Evolutionary conservation across 371 early-diverging fungal species (phyloP).

Genomic region (Basidiobolus meristosporus): DNA sequence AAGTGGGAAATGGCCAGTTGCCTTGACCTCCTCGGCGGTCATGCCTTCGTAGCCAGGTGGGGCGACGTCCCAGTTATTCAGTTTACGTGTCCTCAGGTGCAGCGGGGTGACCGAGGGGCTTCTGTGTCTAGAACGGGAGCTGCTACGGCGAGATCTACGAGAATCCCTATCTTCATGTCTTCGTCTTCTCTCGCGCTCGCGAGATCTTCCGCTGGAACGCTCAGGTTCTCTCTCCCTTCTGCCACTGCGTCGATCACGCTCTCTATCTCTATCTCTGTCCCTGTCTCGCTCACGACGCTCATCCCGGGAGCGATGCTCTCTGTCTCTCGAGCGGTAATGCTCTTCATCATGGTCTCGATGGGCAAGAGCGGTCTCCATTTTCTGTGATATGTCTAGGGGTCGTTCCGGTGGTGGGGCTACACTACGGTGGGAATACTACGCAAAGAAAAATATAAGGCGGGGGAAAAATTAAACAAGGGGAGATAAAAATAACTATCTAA

Average conservation of each 20-base stretch:
- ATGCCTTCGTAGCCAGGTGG: slow-evolving; percentile 85
- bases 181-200: slow-evolving; percentile 12
- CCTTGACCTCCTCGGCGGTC: slow-evolving; percentile 77
- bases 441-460: no score
- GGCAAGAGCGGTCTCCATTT: no score
- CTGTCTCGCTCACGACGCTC: slow-evolving; percentile 15
- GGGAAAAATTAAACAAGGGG: no score
- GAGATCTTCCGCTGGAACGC: slow-evolving; percentile 5
- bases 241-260: slow-evolving; percentile 12
- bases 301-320: slow-evolving; percentile 12
- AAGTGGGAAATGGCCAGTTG: slow-evolving; percentile 76
- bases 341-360: background rate
- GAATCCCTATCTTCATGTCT: slow-evolving; percentile 11
- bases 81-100: slow-evolving; percentile 54
- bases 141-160: slow-evolving; percentile 14
- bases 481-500: no score
- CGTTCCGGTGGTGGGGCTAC: no score
- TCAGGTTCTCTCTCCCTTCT: slow-evolving; percentile 10
- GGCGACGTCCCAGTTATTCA: slow-evolving; percentile 84
- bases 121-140: background rate
- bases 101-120: slow-evolving; percentile 44
- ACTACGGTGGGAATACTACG: no score
- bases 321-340: slow-evolving; percentile 8
- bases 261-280: slow-evolving; percentile 10
- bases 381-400: no score